Conservation (phyloP, 768 basidiomycete species). For the Rossbeevera mucosa region DNA sequence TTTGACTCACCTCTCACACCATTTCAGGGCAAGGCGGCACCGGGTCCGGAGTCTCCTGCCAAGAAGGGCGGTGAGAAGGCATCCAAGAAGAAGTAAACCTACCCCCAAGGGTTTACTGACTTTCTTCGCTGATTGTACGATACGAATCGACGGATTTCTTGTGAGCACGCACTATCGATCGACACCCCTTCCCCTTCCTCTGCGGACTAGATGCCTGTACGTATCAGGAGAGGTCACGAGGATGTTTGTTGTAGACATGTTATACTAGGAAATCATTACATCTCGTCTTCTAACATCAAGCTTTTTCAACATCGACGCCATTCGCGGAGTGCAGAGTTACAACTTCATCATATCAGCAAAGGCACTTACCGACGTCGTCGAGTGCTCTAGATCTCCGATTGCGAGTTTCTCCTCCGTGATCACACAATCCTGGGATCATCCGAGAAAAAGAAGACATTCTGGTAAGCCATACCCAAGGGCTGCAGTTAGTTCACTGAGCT, state of each 20-base stretch:
- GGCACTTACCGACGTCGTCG: not conserved
- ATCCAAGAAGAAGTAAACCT: conserved; percentile 29
- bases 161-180: not conserved
- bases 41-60: conserved; percentile 25
- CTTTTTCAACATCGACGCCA: not conserved
- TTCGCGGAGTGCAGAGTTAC: not conserved
- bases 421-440: not conserved
- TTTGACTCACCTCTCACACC: not conserved
- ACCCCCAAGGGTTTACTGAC: not conserved
- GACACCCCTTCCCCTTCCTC: not conserved
- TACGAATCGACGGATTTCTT: conserved; percentile 1
- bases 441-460: not conserved
- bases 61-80: conserved; percentile 27
- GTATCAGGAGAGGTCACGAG: not conserved
- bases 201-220: not conserved
- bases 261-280: not conserved
- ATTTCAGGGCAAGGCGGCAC: conserved; percentile 19
- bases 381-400: not conserved
- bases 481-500: not conserved
- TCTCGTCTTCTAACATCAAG: not conserved
- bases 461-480: not conserved
- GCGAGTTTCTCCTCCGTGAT: not conserved
- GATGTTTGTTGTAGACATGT: conserved; percentile 6
- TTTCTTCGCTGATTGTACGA: conserved; percentile 1
- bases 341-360: not conserved